These are phyloP conservation scores for Lagenidium giganteum DNA, from an alignment of 352 stramenopile species.

Conservation along the genomic window DNA sequence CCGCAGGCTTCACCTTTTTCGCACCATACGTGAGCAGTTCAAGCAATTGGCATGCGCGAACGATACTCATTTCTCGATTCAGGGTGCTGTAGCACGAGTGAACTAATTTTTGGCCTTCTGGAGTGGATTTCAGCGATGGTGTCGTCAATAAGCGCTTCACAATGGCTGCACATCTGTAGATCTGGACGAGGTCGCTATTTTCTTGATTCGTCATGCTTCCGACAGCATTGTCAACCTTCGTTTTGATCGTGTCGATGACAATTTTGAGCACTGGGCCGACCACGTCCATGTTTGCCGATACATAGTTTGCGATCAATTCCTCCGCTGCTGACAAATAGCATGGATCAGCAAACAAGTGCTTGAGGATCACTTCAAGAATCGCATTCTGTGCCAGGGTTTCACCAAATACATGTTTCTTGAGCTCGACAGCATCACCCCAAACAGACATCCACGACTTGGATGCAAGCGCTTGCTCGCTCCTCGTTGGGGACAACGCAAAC, in stretches of 20 bases:
- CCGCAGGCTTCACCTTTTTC: constrained; percentile 29
- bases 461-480: not conserved
- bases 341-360: constrained; percentile 34
- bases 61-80: too few relatives aligned
- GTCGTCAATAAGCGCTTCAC: constrained; percentile 26
- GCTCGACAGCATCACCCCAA: constrained; percentile 52
- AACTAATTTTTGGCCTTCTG: constrained; percentile 14
- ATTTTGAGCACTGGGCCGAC: constrained; percentile 36
- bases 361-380: constrained; percentile 49
- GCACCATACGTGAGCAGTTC: constrained; percentile 51
- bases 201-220: too few relatives aligned
- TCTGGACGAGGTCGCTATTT: too few relatives aligned
- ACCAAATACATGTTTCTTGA: constrained; percentile 71
- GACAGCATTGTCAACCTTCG: constrained; percentile 26
- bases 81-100: too few relatives aligned
- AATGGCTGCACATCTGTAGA: constrained; percentile 34
- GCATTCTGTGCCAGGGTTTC: constrained; percentile 46
- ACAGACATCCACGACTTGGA: constrained; percentile 39
- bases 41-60: constrained; percentile 44
- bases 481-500: constrained; percentile 21
- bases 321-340: constrained; percentile 22
- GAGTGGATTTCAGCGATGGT: constrained; percentile 21
- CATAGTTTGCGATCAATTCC: constrained; percentile 50
- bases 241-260: constrained; percentile 26
- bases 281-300: constrained; percentile 33